Conservation (phyloP, 805 yeast genomes). For the Zygoascus bituminiphila region DNA sequence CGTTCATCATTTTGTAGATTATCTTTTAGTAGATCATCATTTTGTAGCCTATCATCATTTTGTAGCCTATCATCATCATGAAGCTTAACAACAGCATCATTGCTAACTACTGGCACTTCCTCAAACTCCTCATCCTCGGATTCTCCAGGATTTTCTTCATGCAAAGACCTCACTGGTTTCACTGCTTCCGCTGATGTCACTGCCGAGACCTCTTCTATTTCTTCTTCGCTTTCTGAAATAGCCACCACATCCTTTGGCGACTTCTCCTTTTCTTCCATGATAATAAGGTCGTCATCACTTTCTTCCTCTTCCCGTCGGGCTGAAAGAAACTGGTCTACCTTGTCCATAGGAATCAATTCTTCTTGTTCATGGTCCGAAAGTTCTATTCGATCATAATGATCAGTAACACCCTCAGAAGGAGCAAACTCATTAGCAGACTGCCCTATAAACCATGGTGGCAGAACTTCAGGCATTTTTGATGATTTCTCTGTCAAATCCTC, state of each 20-base stretch:
- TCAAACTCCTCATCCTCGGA: not conserved
- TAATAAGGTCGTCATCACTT: slow-evolving; percentile 6
- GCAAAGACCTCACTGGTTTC: too few relatives aligned
- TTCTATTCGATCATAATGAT: slow-evolving; percentile 16
- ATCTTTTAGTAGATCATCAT: not conserved
- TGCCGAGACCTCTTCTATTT: not conserved
- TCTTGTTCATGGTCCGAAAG: slow-evolving; percentile 3
- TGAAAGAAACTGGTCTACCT: not conserved
- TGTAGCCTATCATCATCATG: not conserved
- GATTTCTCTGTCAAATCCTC: not conserved
- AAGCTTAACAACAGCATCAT: too few relatives aligned
- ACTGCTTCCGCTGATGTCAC: not conserved
- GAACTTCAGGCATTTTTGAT: slow-evolving; percentile 11
- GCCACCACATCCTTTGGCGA: not conserved
- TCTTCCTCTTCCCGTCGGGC: slow-evolving; percentile 3
- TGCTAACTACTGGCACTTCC: too few relatives aligned
- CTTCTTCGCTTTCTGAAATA: not conserved
- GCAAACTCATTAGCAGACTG: not conserved
- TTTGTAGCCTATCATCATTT: slow-evolving; percentile 7
- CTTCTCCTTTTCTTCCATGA: slow-evolving; percentile 1
- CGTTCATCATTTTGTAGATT: not conserved
- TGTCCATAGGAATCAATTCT: slow-evolving; percentile 6
- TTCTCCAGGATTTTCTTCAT: not conserved
- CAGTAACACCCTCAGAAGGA: slow-evolving; percentile 3
- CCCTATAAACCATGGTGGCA: slow-evolving; percentile 13